These are phyloP conservation scores for Fonsecaea erecta DNA, from an alignment of 2,329 filamentous ascomycete species.

Conservation along the genomic window DNA sequence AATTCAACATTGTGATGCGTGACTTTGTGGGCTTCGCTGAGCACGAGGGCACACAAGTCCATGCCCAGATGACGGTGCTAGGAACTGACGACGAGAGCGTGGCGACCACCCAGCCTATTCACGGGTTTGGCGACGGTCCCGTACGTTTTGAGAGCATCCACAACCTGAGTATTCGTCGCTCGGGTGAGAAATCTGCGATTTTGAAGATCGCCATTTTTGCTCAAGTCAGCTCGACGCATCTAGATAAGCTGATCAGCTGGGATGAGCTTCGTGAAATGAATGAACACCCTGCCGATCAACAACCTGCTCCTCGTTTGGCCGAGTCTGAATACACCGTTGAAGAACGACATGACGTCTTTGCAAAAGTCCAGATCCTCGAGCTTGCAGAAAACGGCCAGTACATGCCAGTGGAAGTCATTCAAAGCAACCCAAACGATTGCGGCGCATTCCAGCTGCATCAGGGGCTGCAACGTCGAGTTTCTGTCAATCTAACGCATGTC, in stretches of 20 bases:
- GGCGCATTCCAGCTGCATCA: slow-evolving; percentile 95
- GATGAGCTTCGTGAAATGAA: slow-evolving; percentile 90
- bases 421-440: slow-evolving; percentile 79
- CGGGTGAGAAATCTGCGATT: slow-evolving; percentile 72
- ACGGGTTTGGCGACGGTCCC: slow-evolving; percentile 88
- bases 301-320: slow-evolving; percentile 70
- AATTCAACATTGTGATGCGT: slow-evolving; percentile 99
- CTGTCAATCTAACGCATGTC: slow-evolving; percentile 86
- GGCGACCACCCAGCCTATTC: slow-evolving; percentile 92
- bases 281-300: slow-evolving; percentile 54
- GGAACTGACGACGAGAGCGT: slow-evolving; percentile 87
- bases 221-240: slow-evolving; percentile 86
- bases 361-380: slow-evolving; percentile 85
- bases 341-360: slow-evolving; percentile 91
- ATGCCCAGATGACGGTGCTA: slow-evolving; percentile 95
- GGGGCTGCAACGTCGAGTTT: slow-evolving; percentile 84
- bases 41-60: slow-evolving; percentile 91
- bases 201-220: slow-evolving; percentile 90
- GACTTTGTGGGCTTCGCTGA: slow-evolving; percentile 94
- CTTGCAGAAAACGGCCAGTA: slow-evolving; percentile 91
- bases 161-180: slow-evolving; percentile 91
- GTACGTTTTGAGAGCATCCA: slow-evolving; percentile 97
- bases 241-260: slow-evolving; percentile 97
- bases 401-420: slow-evolving; percentile 87
- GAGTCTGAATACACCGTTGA: slow-evolving; percentile 93